Percentiles rank a stretch among this genome's conserved stretches.
Conservation (phyloP, 2,329 filamentous ascomycete species). For the Venturia aucupariae region DNA sequence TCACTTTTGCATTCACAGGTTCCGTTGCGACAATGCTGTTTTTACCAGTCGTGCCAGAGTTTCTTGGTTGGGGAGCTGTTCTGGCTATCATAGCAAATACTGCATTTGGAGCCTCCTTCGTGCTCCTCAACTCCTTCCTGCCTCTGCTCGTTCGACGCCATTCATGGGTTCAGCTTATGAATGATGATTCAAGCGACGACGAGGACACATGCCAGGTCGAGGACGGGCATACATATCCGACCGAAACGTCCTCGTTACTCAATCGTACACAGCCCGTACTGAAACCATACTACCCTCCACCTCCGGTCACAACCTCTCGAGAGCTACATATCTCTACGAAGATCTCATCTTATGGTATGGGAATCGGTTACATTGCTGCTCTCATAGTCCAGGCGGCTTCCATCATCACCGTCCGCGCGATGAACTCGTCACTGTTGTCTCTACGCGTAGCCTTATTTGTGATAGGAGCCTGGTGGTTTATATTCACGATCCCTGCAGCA, state of each 20-base stretch:
- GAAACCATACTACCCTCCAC: constrained; percentile 8
- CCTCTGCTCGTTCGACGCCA: constrained; percentile 86
- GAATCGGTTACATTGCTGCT: constrained; percentile 84
- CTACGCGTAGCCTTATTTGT: constrained; percentile 79
- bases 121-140: constrained; percentile 89
- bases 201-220: constrained; percentile 21
- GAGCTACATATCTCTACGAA: constrained; percentile 78
- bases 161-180: constrained; percentile 40
- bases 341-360: constrained; percentile 87
- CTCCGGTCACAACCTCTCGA: constrained; percentile 36
- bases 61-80: constrained; percentile 73
- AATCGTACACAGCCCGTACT: background rate
- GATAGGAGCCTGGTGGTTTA: constrained; percentile 85
- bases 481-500: constrained; percentile 81
- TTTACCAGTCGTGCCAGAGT: constrained; percentile 62
- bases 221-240: background rate
- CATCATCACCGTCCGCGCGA: constrained; percentile 61
- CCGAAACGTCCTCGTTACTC: constrained; percentile 12
- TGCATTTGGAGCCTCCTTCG: constrained; percentile 89
- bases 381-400: constrained; percentile 74
- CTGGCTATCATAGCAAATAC: constrained; percentile 88
- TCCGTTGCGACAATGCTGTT: constrained; percentile 81
- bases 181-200: constrained; percentile 20
- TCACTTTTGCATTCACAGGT: constrained; percentile 76
- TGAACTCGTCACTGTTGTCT: constrained; percentile 66